Conservation (phyloP, 129 eudicot species). For the Pseudognaphalium luteoalbum region DNA sequence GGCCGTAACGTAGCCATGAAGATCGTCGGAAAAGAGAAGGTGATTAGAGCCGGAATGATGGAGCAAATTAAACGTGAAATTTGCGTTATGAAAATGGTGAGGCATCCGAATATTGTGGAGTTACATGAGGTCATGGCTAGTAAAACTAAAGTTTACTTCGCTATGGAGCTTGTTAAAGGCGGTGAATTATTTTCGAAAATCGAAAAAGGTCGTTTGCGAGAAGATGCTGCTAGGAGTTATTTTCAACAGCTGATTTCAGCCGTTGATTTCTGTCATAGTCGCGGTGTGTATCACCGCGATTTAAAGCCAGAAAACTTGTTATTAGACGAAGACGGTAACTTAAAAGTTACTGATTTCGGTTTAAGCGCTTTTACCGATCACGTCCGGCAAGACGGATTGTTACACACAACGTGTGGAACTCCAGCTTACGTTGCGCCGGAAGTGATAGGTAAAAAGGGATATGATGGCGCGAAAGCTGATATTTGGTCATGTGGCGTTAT, state of each 20-base stretch:
- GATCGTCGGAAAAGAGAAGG: conserved; percentile 78
- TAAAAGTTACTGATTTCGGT: conserved; percentile 88
- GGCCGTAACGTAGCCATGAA: conserved; percentile 77
- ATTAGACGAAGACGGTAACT: conserved; percentile 69
- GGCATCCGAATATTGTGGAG: conserved; percentile 75
- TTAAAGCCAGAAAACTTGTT: conserved; percentile 82
- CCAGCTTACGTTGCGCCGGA: conserved; percentile 96
- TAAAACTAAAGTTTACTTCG: conserved; percentile 74
- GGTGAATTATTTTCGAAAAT: conserved; percentile 80
- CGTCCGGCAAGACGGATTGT: conserved; percentile 64
- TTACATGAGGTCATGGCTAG: conserved; percentile 91
- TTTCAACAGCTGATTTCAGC: conserved; percentile 89
- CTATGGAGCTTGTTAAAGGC: conserved; percentile 85
- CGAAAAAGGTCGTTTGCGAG: conserved; percentile 53
- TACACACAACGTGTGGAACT: conserved; percentile 89
- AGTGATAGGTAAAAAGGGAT: conserved; percentile 80
- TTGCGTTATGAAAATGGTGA: conserved; percentile 76
- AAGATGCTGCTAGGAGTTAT: conserved; percentile 64
- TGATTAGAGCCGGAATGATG: conserved; percentile 72
- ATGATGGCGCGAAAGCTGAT: conserved; percentile 81
- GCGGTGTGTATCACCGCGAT: conserved; percentile 88
- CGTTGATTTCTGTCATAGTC: conserved; percentile 88
- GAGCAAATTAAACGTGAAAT: conserved; percentile 84
- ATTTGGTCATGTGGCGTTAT: conserved; percentile 95
- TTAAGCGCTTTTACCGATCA: conserved; percentile 72